These are phyloP conservation scores for Pholiota microspora DNA, from an alignment of 768 basidiomycete genomes.

Conservation along the genomic window DNA sequence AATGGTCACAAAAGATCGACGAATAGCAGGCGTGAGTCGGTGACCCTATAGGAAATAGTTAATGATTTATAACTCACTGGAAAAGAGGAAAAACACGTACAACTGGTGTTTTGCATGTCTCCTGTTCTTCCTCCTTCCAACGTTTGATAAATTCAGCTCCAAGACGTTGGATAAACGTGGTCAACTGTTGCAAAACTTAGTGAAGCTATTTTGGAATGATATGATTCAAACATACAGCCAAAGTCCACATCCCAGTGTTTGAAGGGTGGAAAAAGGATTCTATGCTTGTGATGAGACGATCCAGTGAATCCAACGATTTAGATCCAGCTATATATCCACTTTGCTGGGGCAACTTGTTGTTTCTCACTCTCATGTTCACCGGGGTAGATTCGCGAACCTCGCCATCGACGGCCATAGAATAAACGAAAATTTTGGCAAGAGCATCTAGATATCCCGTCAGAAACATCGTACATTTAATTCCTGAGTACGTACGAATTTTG, in stretches of 20 bases:
- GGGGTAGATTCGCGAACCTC: conserved; percentile 45
- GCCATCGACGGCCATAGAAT: conserved; percentile 86
- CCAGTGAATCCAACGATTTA: conserved; percentile 83
- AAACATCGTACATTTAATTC: background rate
- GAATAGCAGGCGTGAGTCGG: conserved; percentile 78
- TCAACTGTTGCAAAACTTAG: conserved; percentile 42
- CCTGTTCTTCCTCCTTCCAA: conserved; percentile 73
- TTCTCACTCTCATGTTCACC: conserved; percentile 23
- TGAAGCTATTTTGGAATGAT: background rate
- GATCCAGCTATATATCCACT: conserved; percentile 76
- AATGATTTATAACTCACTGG: background rate
- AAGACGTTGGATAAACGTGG: conserved; percentile 70
- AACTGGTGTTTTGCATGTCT: conserved; percentile 75
- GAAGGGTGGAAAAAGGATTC: conserved; percentile 97
- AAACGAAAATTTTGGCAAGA: conserved; percentile 82
- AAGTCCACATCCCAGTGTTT: conserved; percentile 85
- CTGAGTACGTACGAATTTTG: conserved; percentile 49
- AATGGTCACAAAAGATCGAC: conserved; percentile 75
- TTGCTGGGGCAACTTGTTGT: conserved; percentile 31
- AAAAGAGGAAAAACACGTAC: conserved; percentile 33
- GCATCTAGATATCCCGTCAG: conserved; percentile 46
- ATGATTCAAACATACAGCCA: conserved; percentile 37
- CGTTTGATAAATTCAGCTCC: conserved; percentile 78
- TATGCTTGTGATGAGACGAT: conserved; percentile 85
- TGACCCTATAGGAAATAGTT: conserved; percentile 43